Conservation (phyloP, 352 stramenopile genomes). For the Pythium folliculosum region DNA sequence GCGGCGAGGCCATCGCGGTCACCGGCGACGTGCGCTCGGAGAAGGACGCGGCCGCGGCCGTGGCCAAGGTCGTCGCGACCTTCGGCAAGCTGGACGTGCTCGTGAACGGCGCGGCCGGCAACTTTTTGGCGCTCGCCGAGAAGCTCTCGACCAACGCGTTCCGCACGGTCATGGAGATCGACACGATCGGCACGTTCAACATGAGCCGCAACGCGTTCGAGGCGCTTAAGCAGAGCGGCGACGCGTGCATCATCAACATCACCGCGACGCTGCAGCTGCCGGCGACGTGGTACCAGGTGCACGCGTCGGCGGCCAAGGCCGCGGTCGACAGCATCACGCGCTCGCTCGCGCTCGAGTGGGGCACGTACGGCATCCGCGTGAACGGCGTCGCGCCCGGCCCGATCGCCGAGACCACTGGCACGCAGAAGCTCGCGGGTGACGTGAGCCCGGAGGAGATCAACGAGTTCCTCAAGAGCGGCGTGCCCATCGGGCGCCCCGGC, state of each 20-base stretch:
- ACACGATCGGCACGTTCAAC: conserved; percentile 96
- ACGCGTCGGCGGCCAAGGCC: conserved; percentile 94
- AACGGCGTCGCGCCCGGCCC: conserved; percentile 94
- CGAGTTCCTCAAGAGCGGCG: conserved; percentile 43
- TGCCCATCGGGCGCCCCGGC: conserved; percentile 80
- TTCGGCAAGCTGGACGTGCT: conserved; percentile 93
- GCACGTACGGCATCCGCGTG: conserved; percentile 92
- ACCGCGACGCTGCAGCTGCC: conserved; percentile 92
- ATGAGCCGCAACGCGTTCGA: conserved; percentile 91
- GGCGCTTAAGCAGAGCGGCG: conserved; percentile 64
- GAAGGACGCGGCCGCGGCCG: conserved; percentile 73
- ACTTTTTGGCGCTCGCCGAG: conserved; percentile 91
- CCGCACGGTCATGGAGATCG: conserved; percentile 96
- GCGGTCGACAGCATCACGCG: conserved; percentile 95
- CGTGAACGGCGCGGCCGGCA: conserved; percentile 94
- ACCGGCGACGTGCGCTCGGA: conserved; percentile 87
- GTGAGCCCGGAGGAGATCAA: conserved; percentile 43
- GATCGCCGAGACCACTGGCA: conserved; percentile 94
- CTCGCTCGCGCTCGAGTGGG: conserved; percentile 96
- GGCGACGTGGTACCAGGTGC: conserved; percentile 94
- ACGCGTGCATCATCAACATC: conserved; percentile 95
- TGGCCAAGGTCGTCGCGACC: conserved; percentile 68
- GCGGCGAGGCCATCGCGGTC: conserved; percentile 52
- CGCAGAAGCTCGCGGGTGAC: conserved; percentile 88
- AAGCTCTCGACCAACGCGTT: conserved; percentile 93